Base-by-base conservation (phyloP, 1,284 basidiomycete species). In the Pseudozyma flocculosa region DNA sequence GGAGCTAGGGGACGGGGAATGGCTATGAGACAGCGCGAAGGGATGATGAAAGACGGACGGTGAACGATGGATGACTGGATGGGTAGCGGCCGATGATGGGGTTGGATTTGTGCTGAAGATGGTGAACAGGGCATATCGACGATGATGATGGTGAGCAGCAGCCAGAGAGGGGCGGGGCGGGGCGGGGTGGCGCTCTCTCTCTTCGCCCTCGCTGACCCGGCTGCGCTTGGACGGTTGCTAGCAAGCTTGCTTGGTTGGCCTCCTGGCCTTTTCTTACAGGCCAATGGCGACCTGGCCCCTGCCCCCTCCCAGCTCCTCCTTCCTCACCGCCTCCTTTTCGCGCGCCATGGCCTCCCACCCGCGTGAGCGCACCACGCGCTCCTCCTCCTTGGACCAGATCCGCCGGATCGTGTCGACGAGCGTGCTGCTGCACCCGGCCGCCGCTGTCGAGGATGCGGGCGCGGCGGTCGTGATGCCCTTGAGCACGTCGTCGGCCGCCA, bases 221-320 rank as follows among this genome's bases (percentile, higher is more conserved):
- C n/a, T n/a, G n/a, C n/a, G n/a, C n/a, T n/a, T n/a, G n/a, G n/a
- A n/a, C n/a, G n/a, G n/a, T n/a, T n/a, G n/a, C n/a, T n/a, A n/a
- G n/a, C n/a, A n/a, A n/a, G n/a, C 40, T 22, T 22, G 11, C 19
- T 22, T 41, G 11, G 18, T 22, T n/a, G 11, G 11, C 11, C 40
- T 41, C 19, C 17, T 21, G 7, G 11, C 11, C 9, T 7, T 17
- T 17, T 34, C 15, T 34, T 17, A 34, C 11, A 34, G 32, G 11
- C 32, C 32, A 17, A 34, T 17, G 17, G 22, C 41, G 9, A 40
- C 39, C 22, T 40, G n/a, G 18, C 45, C 46, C 30, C 68, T 37
- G 0, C 71, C 71, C 18, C 71, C 71, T 2, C 71, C 71, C 38
- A 73, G 37, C 43, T 73, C 71, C 19, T 70, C 64, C 29, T 58